Conservation (phyloP, 495 filamentous ascomycete species). For the Aspergillus incahuasiensis region DNA sequence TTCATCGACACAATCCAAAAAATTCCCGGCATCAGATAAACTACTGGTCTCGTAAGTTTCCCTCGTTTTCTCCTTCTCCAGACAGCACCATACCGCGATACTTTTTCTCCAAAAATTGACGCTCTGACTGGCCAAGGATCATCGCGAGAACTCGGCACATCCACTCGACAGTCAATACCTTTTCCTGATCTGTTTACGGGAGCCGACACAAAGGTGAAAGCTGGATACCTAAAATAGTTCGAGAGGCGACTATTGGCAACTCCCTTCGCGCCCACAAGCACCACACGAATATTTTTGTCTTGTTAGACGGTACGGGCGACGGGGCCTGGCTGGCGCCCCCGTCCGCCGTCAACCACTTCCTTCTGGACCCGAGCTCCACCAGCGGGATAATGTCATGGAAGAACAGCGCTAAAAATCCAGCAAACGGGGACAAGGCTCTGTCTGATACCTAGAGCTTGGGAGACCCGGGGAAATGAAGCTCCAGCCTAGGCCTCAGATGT, state of each 20-base stretch:
- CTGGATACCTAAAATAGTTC: conserved; percentile 5
- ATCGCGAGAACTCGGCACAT: neutral
- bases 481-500: neutral
- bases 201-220: neutral
- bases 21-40: neutral
- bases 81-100: neutral
- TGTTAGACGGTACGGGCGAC: neutral
- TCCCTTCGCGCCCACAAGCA: neutral
- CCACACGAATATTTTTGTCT: conserved; percentile 2
- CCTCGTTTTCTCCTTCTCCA: neutral
- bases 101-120: neutral
- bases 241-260: conserved; percentile 8
- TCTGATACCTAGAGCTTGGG: conserved; percentile 1
- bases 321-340: neutral
- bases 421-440: conserved; percentile 14
- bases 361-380: conserved; percentile 3
- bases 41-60: neutral
- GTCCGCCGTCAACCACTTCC: conserved; percentile 1
- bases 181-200: conserved; percentile 5
- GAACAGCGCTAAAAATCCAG: conserved; percentile 7
- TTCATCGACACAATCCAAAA: neutral
- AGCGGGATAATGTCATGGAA: neutral
- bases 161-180: conserved; percentile 2
- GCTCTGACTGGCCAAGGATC: conserved; percentile 7
- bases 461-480: conserved; percentile 8